Evolutionary conservation across 1,284 basidiomycete species (phyloP).

Genomic region (Volvariella surrecta): DNA sequence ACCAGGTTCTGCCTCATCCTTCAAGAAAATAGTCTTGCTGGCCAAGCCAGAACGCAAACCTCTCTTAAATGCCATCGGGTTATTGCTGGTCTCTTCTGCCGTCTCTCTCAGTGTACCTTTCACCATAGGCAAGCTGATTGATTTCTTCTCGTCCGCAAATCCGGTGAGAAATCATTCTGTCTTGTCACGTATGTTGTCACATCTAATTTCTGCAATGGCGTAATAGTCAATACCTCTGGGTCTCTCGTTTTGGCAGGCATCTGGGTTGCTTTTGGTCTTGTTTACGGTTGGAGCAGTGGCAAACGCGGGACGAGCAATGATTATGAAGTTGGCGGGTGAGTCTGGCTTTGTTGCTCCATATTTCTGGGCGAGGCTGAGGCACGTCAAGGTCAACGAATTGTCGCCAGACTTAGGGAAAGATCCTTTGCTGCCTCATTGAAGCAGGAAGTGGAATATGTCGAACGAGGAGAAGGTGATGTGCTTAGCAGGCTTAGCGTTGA

Average conservation of each 20-base stretch:
- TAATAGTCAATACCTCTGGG: slow-evolving; percentile 9
- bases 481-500: slow-evolving; percentile 89
- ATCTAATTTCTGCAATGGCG: not conserved
- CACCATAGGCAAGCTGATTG: slow-evolving; percentile 86
- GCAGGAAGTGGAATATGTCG: slow-evolving; percentile 92
- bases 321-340: slow-evolving; percentile 80
- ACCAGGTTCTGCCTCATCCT: slow-evolving; percentile 42
- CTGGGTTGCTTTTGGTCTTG: slow-evolving; percentile 63
- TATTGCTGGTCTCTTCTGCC: slow-evolving; percentile 59
- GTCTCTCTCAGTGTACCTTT: slow-evolving; percentile 91
- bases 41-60: slow-evolving; percentile 75
- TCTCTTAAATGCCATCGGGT: slow-evolving; percentile 60
- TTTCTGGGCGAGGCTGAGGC: not conserved
- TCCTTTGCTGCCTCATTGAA: slow-evolving; percentile 77
- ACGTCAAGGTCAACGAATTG: slow-evolving; percentile 78
- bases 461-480: slow-evolving; percentile 91
- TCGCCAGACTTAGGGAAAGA: slow-evolving; percentile 78
- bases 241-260: slow-evolving; percentile 54
- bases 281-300: slow-evolving; percentile 86
- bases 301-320: slow-evolving; percentile 81
- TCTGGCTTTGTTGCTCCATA: slow-evolving; percentile 4
- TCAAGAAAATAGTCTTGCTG: slow-evolving; percentile 68
- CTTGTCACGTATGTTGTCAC: not conserved
- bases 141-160: slow-evolving; percentile 73
- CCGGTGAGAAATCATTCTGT: slow-evolving; percentile 41